Evolutionary conservation across 169 alveolate genomes (phyloP).

Genomic region (Toxoplasma gondii): DNA sequence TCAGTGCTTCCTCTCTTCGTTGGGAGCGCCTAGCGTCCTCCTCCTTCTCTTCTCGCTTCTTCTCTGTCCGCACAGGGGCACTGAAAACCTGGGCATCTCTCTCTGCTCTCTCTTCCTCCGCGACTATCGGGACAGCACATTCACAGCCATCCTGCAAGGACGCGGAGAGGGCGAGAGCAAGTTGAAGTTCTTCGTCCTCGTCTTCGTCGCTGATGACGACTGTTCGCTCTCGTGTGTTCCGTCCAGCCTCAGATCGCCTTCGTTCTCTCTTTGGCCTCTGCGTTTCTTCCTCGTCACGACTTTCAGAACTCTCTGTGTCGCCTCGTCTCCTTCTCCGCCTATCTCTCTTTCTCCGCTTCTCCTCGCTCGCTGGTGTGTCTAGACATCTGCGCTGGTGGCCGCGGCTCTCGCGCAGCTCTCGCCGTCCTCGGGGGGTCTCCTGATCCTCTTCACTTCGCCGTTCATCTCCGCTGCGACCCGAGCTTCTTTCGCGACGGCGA

Average conservation of each 20-base stretch:
- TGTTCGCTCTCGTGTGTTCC: neutral
- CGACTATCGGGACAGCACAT: neutral
- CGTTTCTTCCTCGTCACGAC: neutral
- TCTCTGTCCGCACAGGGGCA: neutral
- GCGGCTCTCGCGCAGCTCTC: no score
- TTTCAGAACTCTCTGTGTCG: neutral
- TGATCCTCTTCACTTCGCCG: no score
- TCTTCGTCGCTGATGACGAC: conserved; percentile 8
- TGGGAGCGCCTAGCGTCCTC: neutral
- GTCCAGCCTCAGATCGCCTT: neutral
- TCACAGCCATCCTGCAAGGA: neutral
- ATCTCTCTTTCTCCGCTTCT: neutral
- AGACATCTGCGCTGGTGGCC: neutral
- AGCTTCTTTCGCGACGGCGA: no score
- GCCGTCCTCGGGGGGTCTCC: no score
- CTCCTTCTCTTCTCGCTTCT: neutral
- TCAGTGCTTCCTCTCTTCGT: neutral
- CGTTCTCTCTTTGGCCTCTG: neutral
- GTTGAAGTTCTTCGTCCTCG: conserved; percentile 6
- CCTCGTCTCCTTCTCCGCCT: neutral
- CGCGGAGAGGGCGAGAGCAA: conserved; percentile 26
- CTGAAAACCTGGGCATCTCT: neutral
- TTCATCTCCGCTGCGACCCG: no score
- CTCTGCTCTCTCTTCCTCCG: neutral
- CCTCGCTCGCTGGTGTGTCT: neutral